Percentiles rank a stretch among this genome's conserved stretches.
These are phyloP conservation scores for Trichoderma gamsii DNA, from an alignment of 495 filamentous ascomycete genomes.

Conservation along the genomic window DNA sequence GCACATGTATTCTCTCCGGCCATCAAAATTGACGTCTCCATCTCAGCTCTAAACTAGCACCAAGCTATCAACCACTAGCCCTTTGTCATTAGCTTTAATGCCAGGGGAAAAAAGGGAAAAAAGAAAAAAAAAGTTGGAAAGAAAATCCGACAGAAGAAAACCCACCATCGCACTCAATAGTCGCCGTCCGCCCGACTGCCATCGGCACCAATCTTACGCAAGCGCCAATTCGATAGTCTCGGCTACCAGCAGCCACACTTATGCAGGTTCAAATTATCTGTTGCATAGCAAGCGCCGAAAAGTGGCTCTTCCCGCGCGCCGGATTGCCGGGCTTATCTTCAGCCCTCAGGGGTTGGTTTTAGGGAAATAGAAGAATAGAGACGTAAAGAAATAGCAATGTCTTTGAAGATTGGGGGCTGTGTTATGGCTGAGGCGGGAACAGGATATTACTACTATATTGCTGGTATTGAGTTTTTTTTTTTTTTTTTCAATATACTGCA, in stretches of 20 bases:
- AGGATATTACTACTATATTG: neutral
- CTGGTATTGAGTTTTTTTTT: neutral
- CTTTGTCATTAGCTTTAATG: no score
- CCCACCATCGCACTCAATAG: slow-evolving; percentile 6
- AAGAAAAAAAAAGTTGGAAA: no score
- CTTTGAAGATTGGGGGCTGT: neutral
- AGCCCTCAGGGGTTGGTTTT: no score
- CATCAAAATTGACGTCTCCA: no score
- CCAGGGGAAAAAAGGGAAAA: no score
- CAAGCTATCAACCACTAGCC: no score
- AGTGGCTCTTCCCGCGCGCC: neutral
- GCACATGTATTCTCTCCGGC: neutral
- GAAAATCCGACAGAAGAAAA: neutral
- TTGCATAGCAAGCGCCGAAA: neutral
- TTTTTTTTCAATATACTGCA: neutral
- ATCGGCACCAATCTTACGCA: slow-evolving; percentile 4
- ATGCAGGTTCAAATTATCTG: neutral
- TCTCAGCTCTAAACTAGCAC: no score
- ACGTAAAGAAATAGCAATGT: no score
- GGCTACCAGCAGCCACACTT: neutral
- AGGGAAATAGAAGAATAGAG: no score
- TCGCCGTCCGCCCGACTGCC: neutral
- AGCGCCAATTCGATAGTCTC: neutral
- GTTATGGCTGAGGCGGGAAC: neutral
- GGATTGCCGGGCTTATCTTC: neutral